These are phyloP conservation scores for Erodium moschatum DNA, from an alignment of 441 rosid species.

Conservation along the genomic window DNA sequence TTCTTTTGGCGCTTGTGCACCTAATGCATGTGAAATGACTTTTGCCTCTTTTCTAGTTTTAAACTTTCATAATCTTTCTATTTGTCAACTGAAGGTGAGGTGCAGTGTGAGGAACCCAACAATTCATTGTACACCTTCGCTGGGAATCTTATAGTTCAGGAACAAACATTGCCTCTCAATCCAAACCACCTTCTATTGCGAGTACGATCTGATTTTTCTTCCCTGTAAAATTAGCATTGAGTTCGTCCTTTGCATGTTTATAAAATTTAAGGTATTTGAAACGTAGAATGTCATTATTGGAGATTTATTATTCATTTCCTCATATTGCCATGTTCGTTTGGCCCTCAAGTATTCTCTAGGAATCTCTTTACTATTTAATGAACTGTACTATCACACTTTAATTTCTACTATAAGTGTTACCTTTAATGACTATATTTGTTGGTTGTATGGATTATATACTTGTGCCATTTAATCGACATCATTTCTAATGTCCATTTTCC, in stretches of 20 bases:
- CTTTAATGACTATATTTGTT: constrained; percentile 1
- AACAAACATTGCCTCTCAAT: constrained; percentile 81
- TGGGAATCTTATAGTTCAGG: constrained; percentile 80
- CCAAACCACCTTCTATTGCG: constrained; percentile 92
- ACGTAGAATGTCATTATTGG: constrained; percentile 11
- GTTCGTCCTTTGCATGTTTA: background rate
- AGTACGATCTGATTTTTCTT: constrained; percentile 40
- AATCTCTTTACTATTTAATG: background rate
- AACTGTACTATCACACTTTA: background rate
- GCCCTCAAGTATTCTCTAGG: background rate
- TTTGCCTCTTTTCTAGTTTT: constrained; percentile 1
- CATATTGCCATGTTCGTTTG: background rate
- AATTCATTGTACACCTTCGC: constrained; percentile 94
- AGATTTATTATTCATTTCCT: constrained; percentile 2
- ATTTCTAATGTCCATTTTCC: background rate
- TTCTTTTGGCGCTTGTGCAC: background rate
- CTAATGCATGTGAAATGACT: background rate
- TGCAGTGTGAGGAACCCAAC: constrained; percentile 98
- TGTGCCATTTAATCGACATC: background rate
- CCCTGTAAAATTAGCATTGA: background rate
- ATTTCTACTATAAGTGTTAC: background rate
- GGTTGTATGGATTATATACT: background rate
- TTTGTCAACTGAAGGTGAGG: constrained; percentile 66
- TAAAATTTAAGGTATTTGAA: constrained; percentile 13
- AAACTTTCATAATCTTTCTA: constrained; percentile 13